Evolutionary conservation across 108 stramenopile species (phyloP), one percentile per base, ranked within the genome.

Genomic region (Thalassiosira profunda): DNA sequence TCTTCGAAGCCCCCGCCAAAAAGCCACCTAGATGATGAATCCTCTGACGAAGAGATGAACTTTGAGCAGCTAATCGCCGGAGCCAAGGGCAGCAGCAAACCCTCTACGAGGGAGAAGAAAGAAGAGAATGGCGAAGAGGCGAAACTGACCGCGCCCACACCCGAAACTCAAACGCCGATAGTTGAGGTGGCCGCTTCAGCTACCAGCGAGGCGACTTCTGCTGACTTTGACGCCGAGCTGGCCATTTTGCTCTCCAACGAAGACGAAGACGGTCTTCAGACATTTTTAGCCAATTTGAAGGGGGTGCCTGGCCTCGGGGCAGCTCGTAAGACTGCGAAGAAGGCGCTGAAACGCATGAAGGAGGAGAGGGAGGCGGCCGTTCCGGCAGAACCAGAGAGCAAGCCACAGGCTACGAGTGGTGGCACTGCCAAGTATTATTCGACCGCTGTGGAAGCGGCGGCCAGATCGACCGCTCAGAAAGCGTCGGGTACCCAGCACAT

Each of bases 241-340:
- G 61, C 80, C 17, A 60, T 82, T 7, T 68, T 86, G 47, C 64
- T 94, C 23, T 80, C 79, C 7, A 67, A 71, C 14, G 56, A 71
- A 6, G 87, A 96, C 70, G 63, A 82, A 40, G 72, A 83, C n/a
- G 92, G 87, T 29, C 80, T 96, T 14, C 91, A 94, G 69, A 58
- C 31, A 10, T 71, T 96, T 47, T 68, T 96, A 26, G 68, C 75
- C 28, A 75, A 77, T 36, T 57, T 94, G 20, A 89, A 89, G 67
- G 96, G 96, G 33, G 82, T 96, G 15, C 93, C 96, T 35, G 96
- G 96, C 28, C 63, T 80, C 40, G 87, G 86, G n/a, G 88, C 79
- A 11, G 54, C 92, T 21, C 84, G 96, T 17, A 96, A 96, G 72
- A 94, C 89, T 71, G 91, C 90, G 17, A 96, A 94, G 60, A 96